Evolutionary conservation across 1,284 basidiomycete genomes (phyloP).

Genomic region (Termitomyces sp.): DNA sequence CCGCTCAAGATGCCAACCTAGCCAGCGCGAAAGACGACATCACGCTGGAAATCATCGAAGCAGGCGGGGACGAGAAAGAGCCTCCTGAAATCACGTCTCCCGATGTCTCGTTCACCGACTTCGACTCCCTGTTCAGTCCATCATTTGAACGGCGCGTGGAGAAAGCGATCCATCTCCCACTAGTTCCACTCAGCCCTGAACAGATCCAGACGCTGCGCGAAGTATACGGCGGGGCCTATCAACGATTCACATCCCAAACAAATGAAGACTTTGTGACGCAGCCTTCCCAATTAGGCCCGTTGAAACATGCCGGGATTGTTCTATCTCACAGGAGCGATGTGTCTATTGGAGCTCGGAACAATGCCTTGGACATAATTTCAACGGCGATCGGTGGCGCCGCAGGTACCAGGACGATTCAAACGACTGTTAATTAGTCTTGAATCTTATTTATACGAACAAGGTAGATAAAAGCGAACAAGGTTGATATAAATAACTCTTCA

Average conservation of each 20-base stretch:
- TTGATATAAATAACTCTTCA: constrained; percentile 14
- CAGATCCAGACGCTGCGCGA: constrained; percentile 23
- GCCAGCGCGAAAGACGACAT: constrained; percentile 14
- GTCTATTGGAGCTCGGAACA: constrained; percentile 27
- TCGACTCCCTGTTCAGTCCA: constrained; percentile 18
- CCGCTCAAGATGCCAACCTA: constrained; percentile 1
- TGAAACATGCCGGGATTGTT: constrained; percentile 35
- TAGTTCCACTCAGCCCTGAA: neutral
- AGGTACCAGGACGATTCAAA: constrained; percentile 4
- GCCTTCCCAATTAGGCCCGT: constrained; percentile 30
- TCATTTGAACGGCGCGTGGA: constrained; percentile 6
- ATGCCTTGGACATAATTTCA: constrained; percentile 28
- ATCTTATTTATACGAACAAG: neutral
- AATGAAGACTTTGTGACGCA: constrained; percentile 20
- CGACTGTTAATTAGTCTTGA: constrained; percentile 6
- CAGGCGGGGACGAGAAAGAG: constrained; percentile 18
- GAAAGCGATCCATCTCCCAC: neutral
- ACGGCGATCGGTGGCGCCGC: constrained; percentile 7
- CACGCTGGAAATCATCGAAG: constrained; percentile 17
- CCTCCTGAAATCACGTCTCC: constrained; percentile 16
- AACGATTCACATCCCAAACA: constrained; percentile 32
- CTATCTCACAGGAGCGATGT: constrained; percentile 41
- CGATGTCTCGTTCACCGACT: constrained; percentile 17
- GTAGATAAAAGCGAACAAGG: neutral
- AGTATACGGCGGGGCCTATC: constrained; percentile 45